phyloP scores from a whole-genome alignment of 331 rosid species.

The Pyracantha coccinea region DNA sequence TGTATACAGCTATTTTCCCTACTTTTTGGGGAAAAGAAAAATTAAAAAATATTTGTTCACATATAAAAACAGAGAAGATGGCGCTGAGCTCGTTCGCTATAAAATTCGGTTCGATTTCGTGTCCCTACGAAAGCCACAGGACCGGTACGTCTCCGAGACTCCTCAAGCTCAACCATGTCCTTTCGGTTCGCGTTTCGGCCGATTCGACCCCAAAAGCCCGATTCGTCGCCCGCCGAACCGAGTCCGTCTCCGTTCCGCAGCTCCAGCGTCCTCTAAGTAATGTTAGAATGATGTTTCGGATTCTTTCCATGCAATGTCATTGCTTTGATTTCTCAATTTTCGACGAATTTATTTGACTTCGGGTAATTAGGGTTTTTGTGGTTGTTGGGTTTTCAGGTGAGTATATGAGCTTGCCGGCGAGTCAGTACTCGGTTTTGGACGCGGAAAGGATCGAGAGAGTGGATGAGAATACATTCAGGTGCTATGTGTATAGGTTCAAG shows the following conservation, averaged over 20 bases:
- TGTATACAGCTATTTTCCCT: neutral
- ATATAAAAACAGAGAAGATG: constrained; percentile 5
- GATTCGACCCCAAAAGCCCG: constrained; percentile 50
- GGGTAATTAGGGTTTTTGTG: neutral
- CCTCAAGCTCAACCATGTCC: constrained; percentile 7
- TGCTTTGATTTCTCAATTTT: neutral
- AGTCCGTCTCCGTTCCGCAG: constrained; percentile 57
- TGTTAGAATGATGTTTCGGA: constrained; percentile 23
- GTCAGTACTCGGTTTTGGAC: constrained; percentile 94
- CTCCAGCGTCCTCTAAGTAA: constrained; percentile 83
- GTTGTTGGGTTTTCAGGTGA: constrained; percentile 43
- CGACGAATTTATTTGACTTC: neutral
- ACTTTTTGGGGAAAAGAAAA: neutral
- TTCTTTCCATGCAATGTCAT: neutral
- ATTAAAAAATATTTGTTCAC: neutral
- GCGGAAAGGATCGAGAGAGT: constrained; percentile 96
- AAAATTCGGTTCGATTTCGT: constrained; percentile 11
- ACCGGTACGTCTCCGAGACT: neutral
- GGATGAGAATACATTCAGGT: constrained; percentile 77
- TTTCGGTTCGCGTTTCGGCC: constrained; percentile 50
- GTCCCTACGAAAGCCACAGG: constrained; percentile 7
- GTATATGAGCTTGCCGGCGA: constrained; percentile 90
- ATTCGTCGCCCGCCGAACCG: constrained; percentile 68
- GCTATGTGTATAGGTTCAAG: constrained; percentile 75
- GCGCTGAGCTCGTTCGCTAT: constrained; percentile 15